phyloP scores from a whole-genome alignment of 768 basidiomycete species.

The Cystobasidium ongulense region DNA sequence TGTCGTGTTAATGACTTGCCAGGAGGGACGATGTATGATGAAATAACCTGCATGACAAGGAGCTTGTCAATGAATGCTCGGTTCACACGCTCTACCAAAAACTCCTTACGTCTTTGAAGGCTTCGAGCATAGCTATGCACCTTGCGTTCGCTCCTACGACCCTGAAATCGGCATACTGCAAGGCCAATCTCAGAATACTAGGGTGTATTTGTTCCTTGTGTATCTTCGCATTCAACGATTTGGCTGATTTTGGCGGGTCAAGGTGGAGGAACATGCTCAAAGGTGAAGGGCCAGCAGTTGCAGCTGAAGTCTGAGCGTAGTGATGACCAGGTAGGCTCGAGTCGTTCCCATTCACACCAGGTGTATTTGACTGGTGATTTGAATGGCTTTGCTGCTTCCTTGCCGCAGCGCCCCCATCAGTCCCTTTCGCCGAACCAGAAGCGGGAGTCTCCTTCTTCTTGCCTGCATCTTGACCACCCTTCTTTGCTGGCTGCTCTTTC shows the following conservation, averaged over 20 bases:
- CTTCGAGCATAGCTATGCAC: constrained; percentile 80
- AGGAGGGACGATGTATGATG: constrained; percentile 77
- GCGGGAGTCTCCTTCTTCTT: neutral
- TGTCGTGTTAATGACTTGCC: constrained; percentile 82
- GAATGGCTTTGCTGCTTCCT: neutral
- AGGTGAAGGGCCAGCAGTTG: neutral
- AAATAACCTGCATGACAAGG: constrained; percentile 61
- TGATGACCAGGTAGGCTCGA: neutral
- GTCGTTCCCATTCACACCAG: neutral
- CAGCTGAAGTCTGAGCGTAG: constrained; percentile 5
- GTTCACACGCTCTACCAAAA: neutral
- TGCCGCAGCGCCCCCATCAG: neutral
- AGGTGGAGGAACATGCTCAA: constrained; percentile 40
- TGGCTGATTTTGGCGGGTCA: constrained; percentile 42
- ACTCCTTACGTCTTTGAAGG: constrained; percentile 73
- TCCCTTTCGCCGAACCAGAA: neutral
- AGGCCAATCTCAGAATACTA: constrained; percentile 69
- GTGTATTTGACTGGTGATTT: neutral
- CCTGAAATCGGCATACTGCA: constrained; percentile 84
- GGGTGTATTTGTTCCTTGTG: constrained; percentile 88
- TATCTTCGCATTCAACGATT: constrained; percentile 65
- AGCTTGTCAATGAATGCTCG: neutral
- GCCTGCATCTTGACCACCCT: neutral
- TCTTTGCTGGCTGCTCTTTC: constrained; percentile 10
- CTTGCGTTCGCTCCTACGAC: constrained; percentile 91